Conservation (phyloP, 2,329 filamentous ascomycete genomes). For the Pestalotiopsis sp. region DNA sequence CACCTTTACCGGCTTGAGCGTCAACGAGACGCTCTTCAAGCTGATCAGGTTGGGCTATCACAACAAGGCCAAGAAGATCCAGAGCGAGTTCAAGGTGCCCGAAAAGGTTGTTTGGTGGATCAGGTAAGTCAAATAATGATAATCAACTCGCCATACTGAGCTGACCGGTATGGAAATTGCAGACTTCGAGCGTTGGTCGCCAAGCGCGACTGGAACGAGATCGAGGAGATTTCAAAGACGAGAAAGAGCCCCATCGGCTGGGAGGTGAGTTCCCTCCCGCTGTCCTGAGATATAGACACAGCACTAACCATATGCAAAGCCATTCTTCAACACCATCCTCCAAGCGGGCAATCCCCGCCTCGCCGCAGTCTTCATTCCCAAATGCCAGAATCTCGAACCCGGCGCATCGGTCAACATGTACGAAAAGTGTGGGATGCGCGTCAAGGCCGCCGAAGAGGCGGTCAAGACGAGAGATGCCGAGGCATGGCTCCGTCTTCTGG, state of each 20-base stretch:
- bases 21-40: slow-evolving; percentile 92
- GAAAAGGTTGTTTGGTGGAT: slow-evolving; percentile 92
- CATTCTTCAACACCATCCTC: slow-evolving; percentile 88
- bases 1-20: slow-evolving; percentile 78
- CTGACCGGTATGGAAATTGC: slow-evolving; percentile 24
- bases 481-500: slow-evolving; percentile 72
- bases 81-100: slow-evolving; percentile 88
- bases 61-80: slow-evolving; percentile 84
- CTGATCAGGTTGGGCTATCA: slow-evolving; percentile 80
- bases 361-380: slow-evolving; percentile 82
- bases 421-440: slow-evolving; percentile 89
- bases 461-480: slow-evolving; percentile 78
- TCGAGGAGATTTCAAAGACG: slow-evolving; percentile 80
- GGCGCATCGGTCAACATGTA: slow-evolving; percentile 86
- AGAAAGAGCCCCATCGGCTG: slow-evolving; percentile 93
- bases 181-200: slow-evolving; percentile 86
- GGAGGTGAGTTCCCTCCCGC: slow-evolving; percentile 66
- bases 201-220: slow-evolving; percentile 87
- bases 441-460: slow-evolving; percentile 90
- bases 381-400: slow-evolving; percentile 73
- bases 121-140: slow-evolving; percentile 44
- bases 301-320: slow-evolving; percentile 46
- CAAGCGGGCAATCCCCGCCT: slow-evolving; percentile 88
- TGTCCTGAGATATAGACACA: background rate
- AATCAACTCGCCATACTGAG: too few species aligned